Percentiles rank a stretch among this genome's conserved stretches.
These are phyloP conservation scores for Podosphaera aphanis DNA, from an alignment of 2,329 filamentous ascomycete species.

Conservation along the genomic window DNA sequence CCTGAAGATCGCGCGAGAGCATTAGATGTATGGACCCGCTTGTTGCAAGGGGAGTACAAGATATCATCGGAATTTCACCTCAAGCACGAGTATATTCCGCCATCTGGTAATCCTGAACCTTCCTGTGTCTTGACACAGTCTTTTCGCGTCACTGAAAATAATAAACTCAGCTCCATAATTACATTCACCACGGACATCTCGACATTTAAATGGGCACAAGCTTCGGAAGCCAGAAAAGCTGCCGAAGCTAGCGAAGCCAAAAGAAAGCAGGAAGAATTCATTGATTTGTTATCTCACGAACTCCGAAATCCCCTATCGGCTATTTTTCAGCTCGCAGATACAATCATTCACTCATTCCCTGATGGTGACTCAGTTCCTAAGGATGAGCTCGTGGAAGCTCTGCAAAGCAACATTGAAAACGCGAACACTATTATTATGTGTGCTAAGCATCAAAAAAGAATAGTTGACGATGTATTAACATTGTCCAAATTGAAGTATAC, in stretches of 20 bases:
- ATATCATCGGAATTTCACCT: constrained; percentile 9
- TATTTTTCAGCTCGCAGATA: constrained; percentile 54
- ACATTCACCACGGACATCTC: constrained; percentile 13
- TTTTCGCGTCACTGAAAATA: constrained; percentile 9
- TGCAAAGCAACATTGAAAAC: constrained; percentile 38
- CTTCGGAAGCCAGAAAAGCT: constrained; percentile 21
- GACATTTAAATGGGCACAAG: constrained; percentile 12
- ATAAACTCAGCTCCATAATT: constrained; percentile 10
- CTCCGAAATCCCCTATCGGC: constrained; percentile 52
- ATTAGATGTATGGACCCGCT: constrained; percentile 6
- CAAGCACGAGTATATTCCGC: constrained; percentile 11
- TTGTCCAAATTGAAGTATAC: constrained; percentile 57
- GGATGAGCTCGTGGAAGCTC: constrained; percentile 25
- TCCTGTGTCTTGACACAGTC: constrained; percentile 7
- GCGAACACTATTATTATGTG: constrained; percentile 59
- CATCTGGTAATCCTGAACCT: constrained; percentile 11
- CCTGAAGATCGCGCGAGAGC: constrained; percentile 9
- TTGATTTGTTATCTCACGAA: constrained; percentile 51
- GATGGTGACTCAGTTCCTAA: constrained; percentile 12
- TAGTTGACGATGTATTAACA: constrained; percentile 53
- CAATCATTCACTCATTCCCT: constrained; percentile 32
- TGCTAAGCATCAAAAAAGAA: constrained; percentile 57
- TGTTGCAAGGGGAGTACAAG: constrained; percentile 7
- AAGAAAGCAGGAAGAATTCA: constrained; percentile 57
- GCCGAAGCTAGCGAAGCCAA: constrained; percentile 32